Conservation (phyloP, 1,139 yeast species). For the Candida labiduridarum region DNA sequence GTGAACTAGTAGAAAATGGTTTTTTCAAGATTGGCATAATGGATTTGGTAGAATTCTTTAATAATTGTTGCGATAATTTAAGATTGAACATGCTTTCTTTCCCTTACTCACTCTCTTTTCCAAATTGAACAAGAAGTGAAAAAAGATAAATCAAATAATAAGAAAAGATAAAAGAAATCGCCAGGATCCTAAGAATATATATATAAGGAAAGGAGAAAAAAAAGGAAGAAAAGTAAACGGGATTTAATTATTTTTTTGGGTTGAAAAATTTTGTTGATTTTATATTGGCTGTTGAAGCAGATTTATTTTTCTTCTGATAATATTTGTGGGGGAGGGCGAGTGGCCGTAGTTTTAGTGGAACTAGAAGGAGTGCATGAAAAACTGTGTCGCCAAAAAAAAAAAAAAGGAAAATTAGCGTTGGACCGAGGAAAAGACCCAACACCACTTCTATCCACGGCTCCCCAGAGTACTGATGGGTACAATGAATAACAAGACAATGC, state of each 20-base stretch:
- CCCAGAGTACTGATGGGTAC: too few relatives aligned
- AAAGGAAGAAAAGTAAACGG: not conserved
- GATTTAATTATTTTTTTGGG: not conserved
- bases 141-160: not conserved
- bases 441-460: too few relatives aligned
- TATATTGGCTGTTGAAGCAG: not conserved
- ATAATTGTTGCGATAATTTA: constrained; percentile 12
- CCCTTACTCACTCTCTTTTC: not conserved
- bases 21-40: constrained; percentile 19
- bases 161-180: not conserved
- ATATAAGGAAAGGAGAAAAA: not conserved
- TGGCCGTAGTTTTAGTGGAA: too few relatives aligned
- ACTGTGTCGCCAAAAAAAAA: too few relatives aligned
- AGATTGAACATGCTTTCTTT: constrained; percentile 14
- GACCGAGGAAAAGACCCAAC: too few relatives aligned
- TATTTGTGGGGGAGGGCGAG: constrained; percentile 5
- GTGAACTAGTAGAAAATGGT: constrained; percentile 35
- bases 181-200: not conserved
- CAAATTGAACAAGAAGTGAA: not conserved
- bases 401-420: too few relatives aligned
- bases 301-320: constrained; percentile 3
- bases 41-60: constrained; percentile 9
- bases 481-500: too few relatives aligned
- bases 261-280: constrained; percentile 6
- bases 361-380: too few relatives aligned